Evolutionary conservation across 148 eudicot species (phyloP).

Genomic region (Vaccinium corymbosum): DNA sequence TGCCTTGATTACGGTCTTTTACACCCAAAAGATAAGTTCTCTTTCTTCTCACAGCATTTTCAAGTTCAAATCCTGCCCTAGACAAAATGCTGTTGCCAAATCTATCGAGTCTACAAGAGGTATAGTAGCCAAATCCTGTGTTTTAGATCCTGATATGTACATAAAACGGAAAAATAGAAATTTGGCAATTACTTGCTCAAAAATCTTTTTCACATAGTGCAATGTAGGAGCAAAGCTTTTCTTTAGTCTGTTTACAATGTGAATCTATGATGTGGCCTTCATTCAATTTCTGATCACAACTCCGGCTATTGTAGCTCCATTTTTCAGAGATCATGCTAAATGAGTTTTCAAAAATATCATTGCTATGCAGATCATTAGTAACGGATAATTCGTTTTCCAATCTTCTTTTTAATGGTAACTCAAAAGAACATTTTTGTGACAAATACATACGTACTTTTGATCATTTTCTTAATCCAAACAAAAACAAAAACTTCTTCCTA

Average conservation of each 20-base stretch:
- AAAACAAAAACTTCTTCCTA: background rate
- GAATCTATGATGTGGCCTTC: background rate
- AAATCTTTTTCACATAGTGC: no score
- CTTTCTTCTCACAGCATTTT: slow-evolving; percentile 37
- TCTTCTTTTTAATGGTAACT: no score
- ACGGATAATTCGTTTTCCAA: no score
- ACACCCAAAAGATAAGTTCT: slow-evolving; percentile 52
- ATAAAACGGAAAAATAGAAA: background rate
- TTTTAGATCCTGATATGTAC: no score
- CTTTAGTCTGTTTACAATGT: no score
- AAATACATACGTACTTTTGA: background rate
- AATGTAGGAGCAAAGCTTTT: no score
- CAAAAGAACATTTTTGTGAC: background rate
- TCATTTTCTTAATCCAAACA: background rate
- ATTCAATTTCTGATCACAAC: background rate
- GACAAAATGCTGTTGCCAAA: slow-evolving; percentile 18
- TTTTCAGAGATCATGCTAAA: background rate
- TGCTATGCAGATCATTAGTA: no score
- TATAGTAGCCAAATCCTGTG: background rate
- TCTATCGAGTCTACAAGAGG: slow-evolving; percentile 18
- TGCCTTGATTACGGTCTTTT: slow-evolving; percentile 49
- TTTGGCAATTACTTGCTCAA: background rate
- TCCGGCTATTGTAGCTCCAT: background rate
- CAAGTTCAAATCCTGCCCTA: slow-evolving; percentile 45
- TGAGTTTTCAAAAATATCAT: no score